Base-by-base conservation (phyloP, 2,329 filamentous ascomycete species). In the Fusarium caatingaense region DNA sequence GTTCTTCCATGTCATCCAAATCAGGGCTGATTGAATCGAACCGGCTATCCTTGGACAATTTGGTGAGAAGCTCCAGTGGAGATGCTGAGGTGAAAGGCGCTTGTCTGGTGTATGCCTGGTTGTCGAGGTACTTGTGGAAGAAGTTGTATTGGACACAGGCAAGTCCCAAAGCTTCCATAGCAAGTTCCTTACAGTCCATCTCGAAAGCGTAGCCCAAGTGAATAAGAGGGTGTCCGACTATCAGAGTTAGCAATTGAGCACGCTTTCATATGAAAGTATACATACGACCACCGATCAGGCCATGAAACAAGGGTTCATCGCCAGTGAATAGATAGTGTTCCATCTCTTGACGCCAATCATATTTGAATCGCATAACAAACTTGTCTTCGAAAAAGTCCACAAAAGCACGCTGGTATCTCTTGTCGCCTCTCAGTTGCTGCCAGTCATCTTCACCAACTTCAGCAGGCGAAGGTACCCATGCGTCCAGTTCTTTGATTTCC, bases 351-450 rank as follows among this genome's bases (percentile, higher is more conserved):
- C 91, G 92, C 93, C 96, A 98, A 76, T 97, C 88, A 78, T 98
- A 98, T 37, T 89, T 85, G 74, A 90, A 88, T 28, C 83, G 82
- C 79, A 88, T 82, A 5, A 93, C 94, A 30, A 98, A 84, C 75
- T 93, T 89, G 78, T 99, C 96, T 78, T 99, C 96, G 77, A 97
- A 98, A 78, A 96, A 98, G 78, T 99, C 94, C 59, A 99, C 85
- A 76, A 91, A 99, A 1, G 94, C 95, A 64, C 95, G 88, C 80
- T 99, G 93, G 76, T 97, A 98, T 67, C 84, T 88, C 74, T 86
- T 87, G 77, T 93, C 89, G 23, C 95, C 94, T 32, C 98, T 79
- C 74, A 89, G 96, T 60, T 95, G 91, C 68, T 90, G 86, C 95
- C 96, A 99, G 78, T 99, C 96, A 60, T 91, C 86, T 67, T 90